phyloP scores from a whole-genome alignment of 345 rosid genomes.

The Eutrema japonicum region DNA sequence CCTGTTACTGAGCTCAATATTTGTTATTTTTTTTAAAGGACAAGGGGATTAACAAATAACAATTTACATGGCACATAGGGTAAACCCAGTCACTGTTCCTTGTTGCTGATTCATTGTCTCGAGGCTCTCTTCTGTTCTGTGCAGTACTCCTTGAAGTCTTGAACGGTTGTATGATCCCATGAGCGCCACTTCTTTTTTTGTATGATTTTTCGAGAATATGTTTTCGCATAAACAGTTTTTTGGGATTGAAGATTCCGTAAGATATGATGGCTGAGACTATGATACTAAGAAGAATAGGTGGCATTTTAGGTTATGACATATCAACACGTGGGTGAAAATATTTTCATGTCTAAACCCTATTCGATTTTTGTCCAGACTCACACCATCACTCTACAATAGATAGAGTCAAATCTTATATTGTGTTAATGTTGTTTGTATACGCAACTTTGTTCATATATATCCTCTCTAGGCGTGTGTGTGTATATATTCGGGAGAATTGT shows the following conservation, averaged over 20 bases:
- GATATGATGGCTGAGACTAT: neutral
- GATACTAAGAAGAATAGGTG: neutral
- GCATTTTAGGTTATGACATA: neutral
- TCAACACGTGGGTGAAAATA: neutral
- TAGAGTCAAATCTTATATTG: neutral
- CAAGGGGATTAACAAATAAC: no score
- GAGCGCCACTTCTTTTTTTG: no score
- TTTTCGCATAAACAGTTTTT: neutral
- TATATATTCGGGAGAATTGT: no score
- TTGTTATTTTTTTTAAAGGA: no score
- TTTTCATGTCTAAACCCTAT: neutral
- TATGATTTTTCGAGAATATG: no score
- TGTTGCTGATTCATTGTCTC: no score
- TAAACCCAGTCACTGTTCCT: neutral
- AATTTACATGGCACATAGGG: no score
- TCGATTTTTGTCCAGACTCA: neutral
- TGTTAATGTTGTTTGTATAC: no score
- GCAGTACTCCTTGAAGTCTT: no score
- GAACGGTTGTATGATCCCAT: no score
- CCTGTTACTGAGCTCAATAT: no score
- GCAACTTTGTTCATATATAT: neutral
- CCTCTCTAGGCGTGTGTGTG: neutral
- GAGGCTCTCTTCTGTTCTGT: no score
- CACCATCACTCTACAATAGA: neutral
- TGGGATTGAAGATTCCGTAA: neutral